Evolutionary conservation across 2,329 filamentous ascomycete genomes (phyloP).

Genomic region (Xylariaceae sp.): DNA sequence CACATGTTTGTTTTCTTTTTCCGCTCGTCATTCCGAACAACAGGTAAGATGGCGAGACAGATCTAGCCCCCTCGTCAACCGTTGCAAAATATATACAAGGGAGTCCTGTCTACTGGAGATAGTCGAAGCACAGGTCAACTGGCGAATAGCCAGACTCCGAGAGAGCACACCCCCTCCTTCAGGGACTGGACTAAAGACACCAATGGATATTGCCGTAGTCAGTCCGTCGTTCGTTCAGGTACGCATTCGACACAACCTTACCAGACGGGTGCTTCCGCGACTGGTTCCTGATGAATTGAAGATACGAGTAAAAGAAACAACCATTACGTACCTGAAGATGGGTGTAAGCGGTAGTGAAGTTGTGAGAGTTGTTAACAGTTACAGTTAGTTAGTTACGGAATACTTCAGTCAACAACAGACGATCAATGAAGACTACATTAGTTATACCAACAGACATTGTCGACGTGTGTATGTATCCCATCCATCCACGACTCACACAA

Average conservation of each 20-base stretch:
- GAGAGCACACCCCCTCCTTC: background rate
- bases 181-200: background rate
- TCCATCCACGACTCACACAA: background rate
- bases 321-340: background rate
- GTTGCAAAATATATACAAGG: background rate
- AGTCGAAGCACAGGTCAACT: background rate
- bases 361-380: background rate
- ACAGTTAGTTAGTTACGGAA: too few species aligned
- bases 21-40: background rate
- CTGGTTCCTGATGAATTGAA: background rate
- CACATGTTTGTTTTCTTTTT: background rate
- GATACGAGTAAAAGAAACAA: background rate
- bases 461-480: background rate
- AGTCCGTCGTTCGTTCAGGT: background rate
- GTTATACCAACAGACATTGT: too few species aligned
- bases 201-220: background rate
- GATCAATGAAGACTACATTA: too few species aligned
- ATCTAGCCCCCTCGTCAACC: background rate
- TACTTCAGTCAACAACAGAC: too few species aligned
- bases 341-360: background rate
- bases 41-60: background rate
- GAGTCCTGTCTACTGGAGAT: background rate
- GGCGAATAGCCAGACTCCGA: background rate
- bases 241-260: background rate
- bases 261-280: slow-evolving; percentile 4